Conservation (phyloP, 345 rosid species). For the Gossypium arboreum region DNA sequence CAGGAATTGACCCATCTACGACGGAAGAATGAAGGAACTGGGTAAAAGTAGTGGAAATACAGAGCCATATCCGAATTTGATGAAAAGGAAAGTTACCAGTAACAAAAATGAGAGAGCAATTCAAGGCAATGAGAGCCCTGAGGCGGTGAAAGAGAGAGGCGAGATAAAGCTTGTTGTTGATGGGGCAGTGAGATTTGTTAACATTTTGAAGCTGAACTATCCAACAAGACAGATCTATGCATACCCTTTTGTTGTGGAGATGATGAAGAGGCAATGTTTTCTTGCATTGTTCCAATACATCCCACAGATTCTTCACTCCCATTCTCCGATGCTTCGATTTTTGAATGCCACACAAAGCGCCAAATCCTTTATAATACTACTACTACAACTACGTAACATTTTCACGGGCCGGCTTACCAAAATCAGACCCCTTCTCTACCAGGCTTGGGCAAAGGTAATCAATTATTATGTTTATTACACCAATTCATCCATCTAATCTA, state of each 20-base stretch:
- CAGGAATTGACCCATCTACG: constrained; percentile 81
- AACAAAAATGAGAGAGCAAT: constrained; percentile 72
- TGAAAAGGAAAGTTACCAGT: constrained; percentile 37
- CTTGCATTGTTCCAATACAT: constrained; percentile 83
- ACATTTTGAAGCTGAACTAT: constrained; percentile 78
- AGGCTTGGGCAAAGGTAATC: not conserved
- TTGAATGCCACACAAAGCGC: not conserved
- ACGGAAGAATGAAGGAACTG: not conserved
- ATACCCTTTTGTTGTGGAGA: constrained; percentile 83
- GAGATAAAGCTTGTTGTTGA: constrained; percentile 56
- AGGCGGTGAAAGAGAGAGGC: constrained; percentile 78
- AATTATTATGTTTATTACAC: no score
- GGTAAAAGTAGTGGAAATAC: not conserved
- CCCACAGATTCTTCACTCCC: constrained; percentile 95
- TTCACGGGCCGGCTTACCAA: not conserved
- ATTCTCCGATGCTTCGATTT: constrained; percentile 23
- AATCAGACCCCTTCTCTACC: not conserved
- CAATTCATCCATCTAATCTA: no score
- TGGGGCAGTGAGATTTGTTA: constrained; percentile 52
- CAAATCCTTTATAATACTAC: not conserved
- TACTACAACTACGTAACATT: no score
- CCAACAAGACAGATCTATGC: constrained; percentile 97
- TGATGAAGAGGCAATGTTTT: constrained; percentile 73
- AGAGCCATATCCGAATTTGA: not conserved
- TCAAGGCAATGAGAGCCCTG: constrained; percentile 85